Percentiles rank a stretch among this genome's conserved stretches.
Conservation (phyloP, 495 filamentous ascomycete species). For the Trichoderma gamsii region DNA sequence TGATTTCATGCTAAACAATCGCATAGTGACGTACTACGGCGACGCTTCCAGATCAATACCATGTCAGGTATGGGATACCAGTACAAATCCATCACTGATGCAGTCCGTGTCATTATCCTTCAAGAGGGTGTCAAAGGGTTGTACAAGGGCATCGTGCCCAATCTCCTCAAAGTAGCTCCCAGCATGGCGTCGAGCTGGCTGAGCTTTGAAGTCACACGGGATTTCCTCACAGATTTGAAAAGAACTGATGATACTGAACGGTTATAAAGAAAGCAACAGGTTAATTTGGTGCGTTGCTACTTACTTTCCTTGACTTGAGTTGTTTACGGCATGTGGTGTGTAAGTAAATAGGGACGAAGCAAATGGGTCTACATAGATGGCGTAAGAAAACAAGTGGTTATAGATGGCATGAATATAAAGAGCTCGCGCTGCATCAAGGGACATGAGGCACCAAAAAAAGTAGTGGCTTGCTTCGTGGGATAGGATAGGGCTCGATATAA, state of each 20-base stretch:
- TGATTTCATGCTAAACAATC: constrained; percentile 21
- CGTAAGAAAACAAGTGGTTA: not conserved
- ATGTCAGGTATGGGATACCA: constrained; percentile 99
- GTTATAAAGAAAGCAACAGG: not conserved
- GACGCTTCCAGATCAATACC: constrained; percentile 96
- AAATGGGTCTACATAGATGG: constrained; percentile 5
- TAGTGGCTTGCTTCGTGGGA: not conserved
- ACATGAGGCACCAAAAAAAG: not conserved
- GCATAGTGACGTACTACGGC: constrained; percentile 80
- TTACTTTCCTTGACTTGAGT: not conserved
- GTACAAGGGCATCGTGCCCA: constrained; percentile 91
- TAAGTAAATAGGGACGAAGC: not conserved
- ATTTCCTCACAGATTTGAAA: constrained; percentile 64
- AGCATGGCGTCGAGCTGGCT: constrained; percentile 99
- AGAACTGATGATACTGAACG: not conserved
- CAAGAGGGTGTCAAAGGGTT: constrained; percentile 66
- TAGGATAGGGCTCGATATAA: not conserved
- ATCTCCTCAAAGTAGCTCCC: constrained; percentile 91
- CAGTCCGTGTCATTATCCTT: constrained; percentile 69
- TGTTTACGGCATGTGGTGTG: not conserved
- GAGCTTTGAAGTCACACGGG: constrained; percentile 88
- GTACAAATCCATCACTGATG: constrained; percentile 82
- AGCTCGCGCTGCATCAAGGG: not conserved
- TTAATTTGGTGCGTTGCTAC: not conserved
- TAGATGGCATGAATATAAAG: not conserved